Conservation (phyloP, 768 basidiomycete genomes). For the Podaxis sp. region DNA sequence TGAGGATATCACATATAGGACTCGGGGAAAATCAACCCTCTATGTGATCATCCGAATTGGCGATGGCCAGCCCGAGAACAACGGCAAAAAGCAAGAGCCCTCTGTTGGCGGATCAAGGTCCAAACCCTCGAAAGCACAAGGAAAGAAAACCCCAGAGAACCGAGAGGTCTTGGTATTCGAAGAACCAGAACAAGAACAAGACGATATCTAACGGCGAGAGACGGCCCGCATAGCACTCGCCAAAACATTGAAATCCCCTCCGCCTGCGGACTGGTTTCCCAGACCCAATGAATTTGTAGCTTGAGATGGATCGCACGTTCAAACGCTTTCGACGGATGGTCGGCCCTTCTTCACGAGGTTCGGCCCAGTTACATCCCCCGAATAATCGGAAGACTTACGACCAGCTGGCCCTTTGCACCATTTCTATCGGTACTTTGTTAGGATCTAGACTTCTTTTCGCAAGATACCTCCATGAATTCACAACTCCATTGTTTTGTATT, state of each 20-base stretch:
- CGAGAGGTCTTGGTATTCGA: slow-evolving; percentile 21
- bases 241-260: neutral
- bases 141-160: neutral
- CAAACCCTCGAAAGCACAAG: slow-evolving; percentile 18
- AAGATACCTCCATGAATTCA: neutral
- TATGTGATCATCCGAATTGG: slow-evolving; percentile 61
- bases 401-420: neutral
- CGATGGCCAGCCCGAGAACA: slow-evolving; percentile 51
- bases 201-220: slow-evolving; percentile 7
- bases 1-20: slow-evolving; percentile 64
- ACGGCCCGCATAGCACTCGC: neutral
- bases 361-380: neutral
- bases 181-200: slow-evolving; percentile 35
- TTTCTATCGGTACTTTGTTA: neutral
- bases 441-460: neutral
- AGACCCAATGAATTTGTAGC: neutral
- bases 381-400: neutral
- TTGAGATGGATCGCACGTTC: neutral
- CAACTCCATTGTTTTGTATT: neutral
- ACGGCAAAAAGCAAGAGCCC: slow-evolving; percentile 16
- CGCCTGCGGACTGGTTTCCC: neutral
- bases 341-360: neutral
- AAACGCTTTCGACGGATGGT: neutral
- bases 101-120: slow-evolving; percentile 11
- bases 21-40: slow-evolving; percentile 71